These are phyloP conservation scores for Populus hybrid DNA, from an alignment of 441 rosid genomes.

Conservation along the genomic window DNA sequence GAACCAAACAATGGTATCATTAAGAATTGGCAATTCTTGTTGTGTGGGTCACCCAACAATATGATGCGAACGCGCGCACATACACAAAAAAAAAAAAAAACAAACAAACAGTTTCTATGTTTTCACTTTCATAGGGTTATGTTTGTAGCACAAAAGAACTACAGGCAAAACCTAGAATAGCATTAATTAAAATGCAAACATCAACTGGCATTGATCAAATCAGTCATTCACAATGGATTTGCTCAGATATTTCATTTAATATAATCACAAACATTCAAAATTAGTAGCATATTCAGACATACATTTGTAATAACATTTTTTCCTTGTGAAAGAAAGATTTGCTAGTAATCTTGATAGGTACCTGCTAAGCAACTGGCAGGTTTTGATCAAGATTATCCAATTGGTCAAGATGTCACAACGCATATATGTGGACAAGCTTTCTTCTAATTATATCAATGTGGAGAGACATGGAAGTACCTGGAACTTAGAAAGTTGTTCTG, in stretches of 20 bases:
- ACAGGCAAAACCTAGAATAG: background rate
- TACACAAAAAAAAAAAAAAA: background rate
- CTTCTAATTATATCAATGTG: background rate
- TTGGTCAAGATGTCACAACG: background rate
- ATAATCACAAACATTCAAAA: background rate
- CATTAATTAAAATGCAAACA: background rate
- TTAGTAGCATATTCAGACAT: background rate
- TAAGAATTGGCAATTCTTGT: background rate
- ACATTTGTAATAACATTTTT: background rate
- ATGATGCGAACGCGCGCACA: background rate
- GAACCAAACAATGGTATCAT: background rate
- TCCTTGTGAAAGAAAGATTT: background rate
- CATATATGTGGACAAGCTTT: background rate
- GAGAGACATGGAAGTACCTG: constrained; percentile 44
- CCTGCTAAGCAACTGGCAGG: background rate
- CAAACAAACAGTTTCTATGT: background rate
- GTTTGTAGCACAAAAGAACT: background rate
- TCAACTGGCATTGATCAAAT: background rate
- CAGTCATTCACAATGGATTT: background rate
- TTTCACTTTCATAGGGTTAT: background rate
- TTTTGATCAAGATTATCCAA: background rate
- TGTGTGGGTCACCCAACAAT: background rate
- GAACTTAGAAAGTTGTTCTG: constrained; percentile 67
- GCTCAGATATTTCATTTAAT: background rate
- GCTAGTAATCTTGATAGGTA: background rate